A percentile compares a stretch with the other conserved stretches of the same genome.
phyloP scores from a whole-genome alignment of 441 rosid genomes.

The Adansonia gregorii region DNA sequence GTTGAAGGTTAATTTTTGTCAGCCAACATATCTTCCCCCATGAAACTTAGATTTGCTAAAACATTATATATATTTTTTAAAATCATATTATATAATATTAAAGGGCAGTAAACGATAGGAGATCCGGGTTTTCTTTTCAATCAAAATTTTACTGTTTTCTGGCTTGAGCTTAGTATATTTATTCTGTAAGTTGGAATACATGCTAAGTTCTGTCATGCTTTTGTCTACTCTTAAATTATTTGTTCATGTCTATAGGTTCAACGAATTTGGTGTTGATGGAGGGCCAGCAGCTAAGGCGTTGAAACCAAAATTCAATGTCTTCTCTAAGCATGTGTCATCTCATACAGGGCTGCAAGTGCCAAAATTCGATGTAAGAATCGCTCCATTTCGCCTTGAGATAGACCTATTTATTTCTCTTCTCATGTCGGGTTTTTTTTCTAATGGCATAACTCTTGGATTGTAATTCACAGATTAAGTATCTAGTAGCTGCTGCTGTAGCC shows the following conservation, averaged over 20 bases:
- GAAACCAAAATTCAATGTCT: constrained; percentile 37
- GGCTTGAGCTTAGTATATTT: not conserved
- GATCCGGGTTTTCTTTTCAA: not conserved
- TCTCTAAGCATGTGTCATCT: constrained; percentile 30
- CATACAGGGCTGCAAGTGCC: constrained; percentile 35
- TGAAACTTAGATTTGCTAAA: too few relatives aligned
- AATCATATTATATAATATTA: too few relatives aligned
- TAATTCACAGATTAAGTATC: constrained; percentile 38
- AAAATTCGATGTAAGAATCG: constrained; percentile 38
- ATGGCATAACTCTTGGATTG: constrained; percentile 4
- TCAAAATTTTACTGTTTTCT: not conserved
- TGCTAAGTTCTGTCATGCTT: not conserved
- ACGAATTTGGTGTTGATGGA: constrained; percentile 48
- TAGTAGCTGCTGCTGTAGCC: constrained; percentile 36
- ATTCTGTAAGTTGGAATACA: not conserved
- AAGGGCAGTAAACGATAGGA: not conserved
- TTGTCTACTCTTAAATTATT: not conserved
- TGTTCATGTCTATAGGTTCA: constrained; percentile 34
- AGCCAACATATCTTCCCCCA: too few relatives aligned
- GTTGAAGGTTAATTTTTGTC: too few relatives aligned
- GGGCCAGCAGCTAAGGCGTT: constrained; percentile 45
- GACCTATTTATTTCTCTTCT: not conserved
- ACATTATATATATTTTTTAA: too few relatives aligned
- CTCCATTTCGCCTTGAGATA: not conserved
- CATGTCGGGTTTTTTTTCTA: not conserved